A percentile compares a stretch with the other conserved stretches of the same genome.
phyloP scores from a whole-genome alignment of 306 rosid genomes.

The Trifolium dubium region DNA sequence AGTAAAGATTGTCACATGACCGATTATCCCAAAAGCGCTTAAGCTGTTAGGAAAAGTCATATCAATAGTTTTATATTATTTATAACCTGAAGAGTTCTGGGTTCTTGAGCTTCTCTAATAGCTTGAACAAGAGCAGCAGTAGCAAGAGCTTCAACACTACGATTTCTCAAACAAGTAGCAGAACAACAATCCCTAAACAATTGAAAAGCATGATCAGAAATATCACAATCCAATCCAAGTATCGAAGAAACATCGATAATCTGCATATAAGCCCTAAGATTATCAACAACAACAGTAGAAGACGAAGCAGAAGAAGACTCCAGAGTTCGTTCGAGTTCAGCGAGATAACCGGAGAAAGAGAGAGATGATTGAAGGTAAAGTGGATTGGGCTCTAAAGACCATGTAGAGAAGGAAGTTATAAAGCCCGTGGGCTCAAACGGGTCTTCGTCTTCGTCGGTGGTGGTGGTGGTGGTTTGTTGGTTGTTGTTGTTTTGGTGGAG shows the following conservation, averaged over 20 bases:
- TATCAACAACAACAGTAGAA: constrained; percentile 79
- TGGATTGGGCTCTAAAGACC: constrained; percentile 88
- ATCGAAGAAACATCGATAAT: constrained; percentile 91
- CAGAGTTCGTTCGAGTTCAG: constrained; percentile 89
- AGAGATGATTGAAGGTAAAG: constrained; percentile 77
- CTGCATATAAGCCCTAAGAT: constrained; percentile 95
- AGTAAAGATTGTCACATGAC: too few relatives aligned
- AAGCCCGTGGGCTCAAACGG: constrained; percentile 96
- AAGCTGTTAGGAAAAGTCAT: too few relatives aligned
- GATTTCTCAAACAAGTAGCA: constrained; percentile 92
- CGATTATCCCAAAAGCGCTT: too few relatives aligned
- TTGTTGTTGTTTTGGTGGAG: constrained; percentile 39
- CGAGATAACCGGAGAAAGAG: constrained; percentile 94
- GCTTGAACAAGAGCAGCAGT: constrained; percentile 98
- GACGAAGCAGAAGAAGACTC: constrained; percentile 75
- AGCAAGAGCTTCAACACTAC: constrained; percentile 97
- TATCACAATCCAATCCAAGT: constrained; percentile 78
- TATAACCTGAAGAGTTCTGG: constrained; percentile 93
- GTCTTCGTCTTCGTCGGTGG: constrained; percentile 50
- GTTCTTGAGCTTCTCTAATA: constrained; percentile 94
- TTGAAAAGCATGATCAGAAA: constrained; percentile 91
- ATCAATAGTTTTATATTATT: too few relatives aligned
- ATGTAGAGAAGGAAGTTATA: constrained; percentile 91
- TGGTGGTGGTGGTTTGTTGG: not conserved
- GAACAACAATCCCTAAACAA: constrained; percentile 96